A percentile compares a stretch with the other conserved stretches of the same genome.
These are phyloP conservation scores for Geranium incanum DNA, from an alignment of 441 rosid species.

Conservation along the genomic window DNA sequence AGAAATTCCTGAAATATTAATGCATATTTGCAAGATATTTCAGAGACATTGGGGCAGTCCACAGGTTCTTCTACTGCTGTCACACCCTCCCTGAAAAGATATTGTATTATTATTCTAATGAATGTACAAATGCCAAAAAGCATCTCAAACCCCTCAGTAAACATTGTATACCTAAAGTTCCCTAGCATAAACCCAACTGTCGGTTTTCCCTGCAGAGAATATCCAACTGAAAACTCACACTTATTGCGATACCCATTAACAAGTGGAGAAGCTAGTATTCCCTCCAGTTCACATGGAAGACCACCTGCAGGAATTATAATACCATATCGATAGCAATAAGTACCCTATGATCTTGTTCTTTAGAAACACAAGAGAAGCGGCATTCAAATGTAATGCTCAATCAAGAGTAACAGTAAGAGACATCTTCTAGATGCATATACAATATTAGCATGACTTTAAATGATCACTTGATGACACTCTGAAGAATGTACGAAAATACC, in stretches of 20 bases:
- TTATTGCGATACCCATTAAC: conserved; percentile 86
- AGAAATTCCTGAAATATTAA: conserved; percentile 71
- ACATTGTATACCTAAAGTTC: conserved; percentile 59
- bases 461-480: conserved; percentile 2
- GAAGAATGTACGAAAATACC: conserved; percentile 36
- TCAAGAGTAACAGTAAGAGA: conserved; percentile 3
- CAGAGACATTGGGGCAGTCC: conserved; percentile 85
- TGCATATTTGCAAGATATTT: conserved; percentile 61
- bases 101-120: conserved; percentile 18
- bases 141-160: conserved; percentile 11
- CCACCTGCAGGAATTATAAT: conserved; percentile 47
- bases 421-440: background rate
- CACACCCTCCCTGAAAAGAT: conserved; percentile 67
- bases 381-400: background rate
- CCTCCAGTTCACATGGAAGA: conserved; percentile 77
- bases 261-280: conserved; percentile 73
- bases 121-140: conserved; percentile 12
- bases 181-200: conserved; percentile 92
- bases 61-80: conserved; percentile 89
- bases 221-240: conserved; percentile 93
- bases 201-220: conserved; percentile 66
- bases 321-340: background rate
- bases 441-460: background rate
- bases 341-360: background rate
- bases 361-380: background rate